A percentile compares a stretch with the other conserved stretches of the same genome.
Evolutionary conservation across 208 protist species (phyloP).

Genomic region (Leishmania aethiopica): DNA sequence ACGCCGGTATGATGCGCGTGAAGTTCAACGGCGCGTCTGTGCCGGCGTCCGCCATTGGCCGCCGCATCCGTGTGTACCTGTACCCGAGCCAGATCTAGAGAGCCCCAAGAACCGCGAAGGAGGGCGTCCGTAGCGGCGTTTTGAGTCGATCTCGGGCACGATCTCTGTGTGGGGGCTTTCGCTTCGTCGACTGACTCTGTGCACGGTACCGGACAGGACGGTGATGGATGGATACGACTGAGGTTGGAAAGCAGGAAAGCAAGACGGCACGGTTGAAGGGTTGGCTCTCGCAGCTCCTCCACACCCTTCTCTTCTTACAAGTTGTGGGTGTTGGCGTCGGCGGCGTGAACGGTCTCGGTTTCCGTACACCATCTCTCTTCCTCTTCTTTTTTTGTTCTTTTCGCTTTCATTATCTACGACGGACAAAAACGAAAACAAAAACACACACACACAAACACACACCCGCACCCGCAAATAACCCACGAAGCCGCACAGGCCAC

Average conservation of each 20-base stretch:
- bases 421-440: not conserved
- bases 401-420: not conserved
- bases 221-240: not conserved
- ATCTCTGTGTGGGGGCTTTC: not conserved
- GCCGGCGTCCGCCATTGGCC: constrained; percentile 96
- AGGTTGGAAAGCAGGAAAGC: not conserved
- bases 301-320: not conserved
- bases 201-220: not conserved
- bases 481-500: not conserved
- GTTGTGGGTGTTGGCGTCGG: not conserved
- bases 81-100: constrained; percentile 98
- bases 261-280: not conserved
- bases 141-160: not conserved
- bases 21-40: constrained; percentile 97
- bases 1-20: constrained; percentile 96
- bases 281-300: not conserved
- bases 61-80: constrained; percentile 97
- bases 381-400: not conserved
- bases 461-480: not conserved
- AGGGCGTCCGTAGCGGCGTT: not conserved
- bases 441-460: not conserved
- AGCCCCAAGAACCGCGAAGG: not conserved
- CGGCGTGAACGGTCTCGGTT: no score
- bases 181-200: not conserved
- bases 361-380: not conserved